Evolutionary conservation across 2,329 filamentous ascomycete species (phyloP).

Genomic region (Penicillium sp.): DNA sequence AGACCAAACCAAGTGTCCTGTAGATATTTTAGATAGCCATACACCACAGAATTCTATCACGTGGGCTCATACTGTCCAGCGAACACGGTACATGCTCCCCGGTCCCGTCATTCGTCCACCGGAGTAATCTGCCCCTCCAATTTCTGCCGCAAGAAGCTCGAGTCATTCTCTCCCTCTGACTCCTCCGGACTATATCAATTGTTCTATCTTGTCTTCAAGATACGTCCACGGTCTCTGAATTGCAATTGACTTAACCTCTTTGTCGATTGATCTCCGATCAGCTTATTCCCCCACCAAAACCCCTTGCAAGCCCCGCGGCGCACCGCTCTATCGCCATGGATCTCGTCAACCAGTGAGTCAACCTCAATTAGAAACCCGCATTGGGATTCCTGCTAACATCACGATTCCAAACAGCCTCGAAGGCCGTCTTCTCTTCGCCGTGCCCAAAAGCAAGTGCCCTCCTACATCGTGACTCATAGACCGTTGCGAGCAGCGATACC

Average conservation of each 20-base stretch:
- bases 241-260: slow-evolving; percentile 9
- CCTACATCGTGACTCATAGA: slow-evolving; percentile 16
- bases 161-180: slow-evolving; percentile 9
- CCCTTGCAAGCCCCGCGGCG: slow-evolving; percentile 12
- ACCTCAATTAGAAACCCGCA: slow-evolving; percentile 4
- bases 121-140: slow-evolving; percentile 18
- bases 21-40: not conserved
- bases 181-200: slow-evolving; percentile 1
- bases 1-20: not conserved
- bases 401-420: slow-evolving; percentile 58
- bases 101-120: slow-evolving; percentile 5
- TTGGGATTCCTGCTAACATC: slow-evolving; percentile 3
- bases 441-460: slow-evolving; percentile 79
- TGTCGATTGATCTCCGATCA: not conserved
- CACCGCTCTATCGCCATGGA: slow-evolving; percentile 42
- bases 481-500: slow-evolving; percentile 8
- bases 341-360: slow-evolving; percentile 53
- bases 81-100: slow-evolving; percentile 2
- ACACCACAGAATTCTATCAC: not conserved
- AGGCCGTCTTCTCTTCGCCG: slow-evolving; percentile 86
- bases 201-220: slow-evolving; percentile 1
- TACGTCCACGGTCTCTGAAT: not conserved
- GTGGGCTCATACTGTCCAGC: not conserved
- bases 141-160: slow-evolving; percentile 16
- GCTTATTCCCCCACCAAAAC: not conserved